Percentiles rank a stretch among this genome's conserved stretches.
These are phyloP conservation scores for Gossypium ekmanianum DNA, from an alignment of 345 rosid genomes.

Conservation along the genomic window DNA sequence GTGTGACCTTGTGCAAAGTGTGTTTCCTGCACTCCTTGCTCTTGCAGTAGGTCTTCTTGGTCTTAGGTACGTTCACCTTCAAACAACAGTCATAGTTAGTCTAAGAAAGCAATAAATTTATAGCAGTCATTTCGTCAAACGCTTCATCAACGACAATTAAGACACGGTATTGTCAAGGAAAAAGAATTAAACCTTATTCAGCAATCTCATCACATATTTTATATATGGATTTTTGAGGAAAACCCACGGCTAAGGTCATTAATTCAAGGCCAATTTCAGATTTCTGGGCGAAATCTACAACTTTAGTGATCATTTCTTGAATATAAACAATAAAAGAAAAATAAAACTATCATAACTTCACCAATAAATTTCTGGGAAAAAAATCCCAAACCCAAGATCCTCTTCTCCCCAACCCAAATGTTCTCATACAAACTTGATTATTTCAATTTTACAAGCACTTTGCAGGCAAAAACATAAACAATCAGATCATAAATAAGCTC, in stretches of 20 bases:
- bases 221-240: too few relatives aligned
- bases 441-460: background rate
- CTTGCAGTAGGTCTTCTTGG: slow-evolving; percentile 79
- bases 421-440: background rate
- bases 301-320: background rate
- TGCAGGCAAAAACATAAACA: background rate
- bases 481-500: background rate
- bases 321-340: background rate
- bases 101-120: background rate
- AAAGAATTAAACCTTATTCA: background rate
- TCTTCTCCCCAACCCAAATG: too few relatives aligned
- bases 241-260: background rate
- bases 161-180: background rate
- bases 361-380: too few relatives aligned
- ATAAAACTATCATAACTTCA: too few relatives aligned
- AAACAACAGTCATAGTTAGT: background rate
- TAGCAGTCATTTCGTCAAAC: slow-evolving; percentile 1
- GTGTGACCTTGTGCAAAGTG: slow-evolving; percentile 87
- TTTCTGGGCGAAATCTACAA: background rate
- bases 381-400: too few relatives aligned
- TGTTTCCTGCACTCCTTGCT: slow-evolving; percentile 70
- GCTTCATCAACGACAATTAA: background rate
- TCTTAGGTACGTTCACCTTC: slow-evolving; percentile 87
- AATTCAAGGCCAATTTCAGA: background rate
- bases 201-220: background rate